Percentiles rank a stretch among this genome's conserved stretches.
phyloP scores from a whole-genome alignment of 169 alveolate genomes.

The Cryptosporidium muris region DNA sequence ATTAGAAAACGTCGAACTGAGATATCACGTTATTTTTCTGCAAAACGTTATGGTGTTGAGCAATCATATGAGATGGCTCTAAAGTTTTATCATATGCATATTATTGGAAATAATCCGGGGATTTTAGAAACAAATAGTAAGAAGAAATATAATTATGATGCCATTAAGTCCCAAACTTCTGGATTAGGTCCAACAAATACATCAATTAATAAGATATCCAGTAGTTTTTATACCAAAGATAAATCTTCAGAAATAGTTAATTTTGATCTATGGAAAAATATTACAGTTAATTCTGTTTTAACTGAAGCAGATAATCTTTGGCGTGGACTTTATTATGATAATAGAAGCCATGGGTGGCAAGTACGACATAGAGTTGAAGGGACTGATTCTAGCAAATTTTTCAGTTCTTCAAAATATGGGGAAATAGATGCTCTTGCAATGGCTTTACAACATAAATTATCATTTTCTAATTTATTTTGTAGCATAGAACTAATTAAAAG shows the following conservation, averaged over 20 bases:
- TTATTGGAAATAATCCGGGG: slow-evolving; percentile 26
- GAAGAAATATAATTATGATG: too few relatives aligned
- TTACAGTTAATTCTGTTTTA: background rate
- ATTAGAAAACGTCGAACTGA: slow-evolving; percentile 64
- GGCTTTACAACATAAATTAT: slow-evolving; percentile 12
- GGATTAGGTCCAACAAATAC: too few relatives aligned
- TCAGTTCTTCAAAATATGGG: slow-evolving; percentile 19
- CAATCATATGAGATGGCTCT: slow-evolving; percentile 68
- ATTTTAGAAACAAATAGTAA: background rate
- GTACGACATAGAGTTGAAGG: slow-evolving; percentile 13
- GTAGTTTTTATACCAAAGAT: background rate
- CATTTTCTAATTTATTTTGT: background rate
- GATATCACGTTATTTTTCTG: slow-evolving; percentile 56
- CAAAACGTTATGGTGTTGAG: slow-evolving; percentile 70
- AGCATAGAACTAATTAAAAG: too few relatives aligned
- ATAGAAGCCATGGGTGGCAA: slow-evolving; percentile 62
- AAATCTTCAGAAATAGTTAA: background rate
- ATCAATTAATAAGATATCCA: too few relatives aligned
- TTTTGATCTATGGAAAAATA: background rate
- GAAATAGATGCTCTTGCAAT: slow-evolving; percentile 22
- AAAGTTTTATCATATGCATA: slow-evolving; percentile 46
- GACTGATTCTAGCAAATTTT: background rate
- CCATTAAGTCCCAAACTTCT: too few relatives aligned
- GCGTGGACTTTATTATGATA: slow-evolving; percentile 49
- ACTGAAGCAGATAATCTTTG: slow-evolving; percentile 32